Conservation (phyloP, 164 flowering plant genomes). For the Sextonia rubra region DNA sequence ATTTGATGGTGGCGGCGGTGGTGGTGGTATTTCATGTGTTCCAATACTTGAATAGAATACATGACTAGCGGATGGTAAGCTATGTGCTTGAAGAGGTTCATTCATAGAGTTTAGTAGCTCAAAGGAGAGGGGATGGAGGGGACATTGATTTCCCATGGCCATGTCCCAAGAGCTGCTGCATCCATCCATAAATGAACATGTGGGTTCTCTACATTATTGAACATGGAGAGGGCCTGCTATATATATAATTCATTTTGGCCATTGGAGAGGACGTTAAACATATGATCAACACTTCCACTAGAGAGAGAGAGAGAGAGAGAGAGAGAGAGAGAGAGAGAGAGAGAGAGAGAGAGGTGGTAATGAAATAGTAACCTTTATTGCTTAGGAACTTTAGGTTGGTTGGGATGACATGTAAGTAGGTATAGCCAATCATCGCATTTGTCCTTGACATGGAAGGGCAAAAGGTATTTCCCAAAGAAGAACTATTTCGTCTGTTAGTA, state of each 20-base stretch:
- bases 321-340: too few relatives aligned
- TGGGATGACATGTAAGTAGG: not conserved
- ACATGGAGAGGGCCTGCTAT: not conserved
- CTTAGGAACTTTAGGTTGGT: constrained; percentile 2
- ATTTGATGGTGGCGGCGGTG: not conserved
- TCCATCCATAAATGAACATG: constrained; percentile 27
- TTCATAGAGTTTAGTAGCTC: constrained; percentile 18
- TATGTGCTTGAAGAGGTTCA: not conserved
- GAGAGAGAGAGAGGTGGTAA: not conserved
- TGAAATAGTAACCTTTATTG: not conserved
- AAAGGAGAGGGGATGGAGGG: constrained; percentile 21
- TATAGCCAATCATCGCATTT: not conserved
- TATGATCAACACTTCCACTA: too few relatives aligned
- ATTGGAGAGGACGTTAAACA: not conserved
- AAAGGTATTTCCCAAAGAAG: not conserved
- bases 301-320: not conserved
- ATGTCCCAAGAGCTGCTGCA: constrained; percentile 25
- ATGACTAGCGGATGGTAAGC: not conserved
- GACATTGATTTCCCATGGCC: constrained; percentile 27
- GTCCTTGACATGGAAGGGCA: not conserved
- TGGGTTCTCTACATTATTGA: not conserved
- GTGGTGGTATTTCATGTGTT: not conserved
- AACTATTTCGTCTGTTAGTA: not conserved
- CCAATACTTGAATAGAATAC: not conserved
- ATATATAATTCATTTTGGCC: constrained; percentile 2